Evolutionary conservation across 805 yeast genomes (phyloP).

Genomic region (Aciculoconidium aculeatum): DNA sequence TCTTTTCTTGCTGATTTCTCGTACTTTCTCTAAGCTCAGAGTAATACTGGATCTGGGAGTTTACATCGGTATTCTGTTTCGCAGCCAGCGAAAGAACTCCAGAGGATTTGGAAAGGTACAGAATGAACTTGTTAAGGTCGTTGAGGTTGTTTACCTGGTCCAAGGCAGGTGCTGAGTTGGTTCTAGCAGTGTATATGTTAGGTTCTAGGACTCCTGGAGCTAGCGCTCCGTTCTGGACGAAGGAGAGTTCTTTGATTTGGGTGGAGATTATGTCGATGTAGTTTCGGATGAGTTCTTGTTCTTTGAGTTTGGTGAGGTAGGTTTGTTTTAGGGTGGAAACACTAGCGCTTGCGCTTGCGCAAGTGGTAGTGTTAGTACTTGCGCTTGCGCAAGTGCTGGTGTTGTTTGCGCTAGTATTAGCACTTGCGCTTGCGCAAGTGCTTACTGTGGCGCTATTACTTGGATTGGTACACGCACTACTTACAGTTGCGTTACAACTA

Average conservation of each 20-base stretch:
- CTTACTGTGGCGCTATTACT: no score
- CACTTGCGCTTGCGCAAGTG: no score
- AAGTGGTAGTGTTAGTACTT: neutral
- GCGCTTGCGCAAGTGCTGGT: neutral
- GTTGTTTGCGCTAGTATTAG: neutral
- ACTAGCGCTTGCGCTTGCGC: neutral
- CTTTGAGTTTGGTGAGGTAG: slow-evolving; percentile 34
- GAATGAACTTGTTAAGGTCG: slow-evolving; percentile 35
- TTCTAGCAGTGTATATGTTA: no score
- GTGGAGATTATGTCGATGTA: slow-evolving; percentile 37
- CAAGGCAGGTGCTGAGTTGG: no score
- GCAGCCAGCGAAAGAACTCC: no score
- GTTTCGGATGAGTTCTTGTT: slow-evolving; percentile 36
- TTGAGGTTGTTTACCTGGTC: no score
- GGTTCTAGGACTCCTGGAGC: no score
- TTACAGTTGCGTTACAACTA: no score
- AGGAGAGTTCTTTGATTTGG: slow-evolving; percentile 37
- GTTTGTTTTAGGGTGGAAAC: slow-evolving; percentile 20
- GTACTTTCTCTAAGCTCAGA: no score
- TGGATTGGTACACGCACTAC: no score
- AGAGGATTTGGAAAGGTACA: slow-evolving; percentile 32
- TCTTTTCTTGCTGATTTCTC: no score
- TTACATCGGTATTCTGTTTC: no score
- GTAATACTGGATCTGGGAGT: slow-evolving; percentile 16
- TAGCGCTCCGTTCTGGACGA: slow-evolving; percentile 41